These are phyloP conservation scores for Pestalotiopsis sp. DNA, from an alignment of 2,329 filamentous ascomycete genomes.

Conservation along the genomic window DNA sequence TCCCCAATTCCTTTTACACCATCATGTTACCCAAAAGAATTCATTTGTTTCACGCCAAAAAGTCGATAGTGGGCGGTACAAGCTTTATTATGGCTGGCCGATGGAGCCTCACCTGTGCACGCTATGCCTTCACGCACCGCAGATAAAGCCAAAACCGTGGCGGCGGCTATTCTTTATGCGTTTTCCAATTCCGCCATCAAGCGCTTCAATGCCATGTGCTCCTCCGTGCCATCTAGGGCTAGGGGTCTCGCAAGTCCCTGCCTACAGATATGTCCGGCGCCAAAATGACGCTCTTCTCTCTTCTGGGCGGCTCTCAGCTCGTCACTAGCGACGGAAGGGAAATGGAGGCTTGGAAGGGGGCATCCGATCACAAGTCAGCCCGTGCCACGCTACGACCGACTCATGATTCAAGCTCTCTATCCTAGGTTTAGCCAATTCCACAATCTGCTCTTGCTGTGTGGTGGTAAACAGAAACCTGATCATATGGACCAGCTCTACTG, in stretches of 20 bases:
- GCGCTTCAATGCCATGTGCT: too few relatives aligned
- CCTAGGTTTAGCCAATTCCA: background rate
- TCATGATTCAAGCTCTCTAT: background rate
- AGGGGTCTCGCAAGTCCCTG: background rate
- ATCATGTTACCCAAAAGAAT: background rate
- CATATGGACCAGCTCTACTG: background rate
- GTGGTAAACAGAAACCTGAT: background rate
- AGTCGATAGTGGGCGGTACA: background rate
- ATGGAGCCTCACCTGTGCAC: background rate
- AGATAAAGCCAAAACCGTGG: background rate
- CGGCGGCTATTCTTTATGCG: background rate
- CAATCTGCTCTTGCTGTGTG: background rate
- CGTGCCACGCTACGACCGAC: background rate
- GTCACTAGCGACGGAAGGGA: background rate
- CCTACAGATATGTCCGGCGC: background rate
- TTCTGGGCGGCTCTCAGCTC: too few relatives aligned
- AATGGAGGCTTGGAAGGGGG: background rate
- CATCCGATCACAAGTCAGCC: background rate
- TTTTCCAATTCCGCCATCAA: background rate
- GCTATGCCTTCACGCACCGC: background rate
- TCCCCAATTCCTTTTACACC: background rate
- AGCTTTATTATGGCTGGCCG: background rate
- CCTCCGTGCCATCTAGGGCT: background rate
- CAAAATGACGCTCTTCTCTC: background rate
- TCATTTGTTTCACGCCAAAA: background rate